Conservation (phyloP, 2,329 filamentous ascomycete genomes). For the Aspergillus latus region DNA sequence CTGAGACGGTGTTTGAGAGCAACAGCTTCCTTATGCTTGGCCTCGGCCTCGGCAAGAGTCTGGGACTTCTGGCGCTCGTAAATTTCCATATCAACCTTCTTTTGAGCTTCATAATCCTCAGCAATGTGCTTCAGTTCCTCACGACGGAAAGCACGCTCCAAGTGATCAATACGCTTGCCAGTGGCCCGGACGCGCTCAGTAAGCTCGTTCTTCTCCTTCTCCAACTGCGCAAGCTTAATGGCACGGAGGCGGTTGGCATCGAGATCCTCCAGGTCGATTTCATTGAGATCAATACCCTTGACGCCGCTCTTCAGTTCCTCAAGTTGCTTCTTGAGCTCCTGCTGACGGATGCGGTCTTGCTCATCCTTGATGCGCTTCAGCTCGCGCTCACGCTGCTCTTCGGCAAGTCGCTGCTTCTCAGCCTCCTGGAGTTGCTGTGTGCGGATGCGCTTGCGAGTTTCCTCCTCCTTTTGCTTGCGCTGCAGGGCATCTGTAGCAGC, state of each 20-base stretch:
- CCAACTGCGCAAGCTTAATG: constrained; percentile 91
- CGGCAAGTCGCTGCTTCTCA: constrained; percentile 82
- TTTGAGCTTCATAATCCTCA: constrained; percentile 81
- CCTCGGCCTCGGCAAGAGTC: constrained; percentile 75
- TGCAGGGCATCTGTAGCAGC: constrained; percentile 86
- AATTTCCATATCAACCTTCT: constrained; percentile 71
- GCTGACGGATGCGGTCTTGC: constrained; percentile 83
- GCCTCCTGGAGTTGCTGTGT: constrained; percentile 87
- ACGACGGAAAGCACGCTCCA: constrained; percentile 94
- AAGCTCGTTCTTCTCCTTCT: constrained; percentile 96
- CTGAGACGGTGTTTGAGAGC: constrained; percentile 90
- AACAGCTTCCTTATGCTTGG: constrained; percentile 88
- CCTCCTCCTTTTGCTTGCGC: constrained; percentile 87
- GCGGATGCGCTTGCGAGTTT: constrained; percentile 79
- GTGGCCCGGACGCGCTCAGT: constrained; percentile 87
- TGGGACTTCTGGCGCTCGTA: constrained; percentile 78
- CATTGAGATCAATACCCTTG: constrained; percentile 75
- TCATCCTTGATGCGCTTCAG: constrained; percentile 82
- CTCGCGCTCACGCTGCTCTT: constrained; percentile 89
- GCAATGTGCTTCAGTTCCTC: constrained; percentile 91
- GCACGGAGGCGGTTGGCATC: constrained; percentile 88
- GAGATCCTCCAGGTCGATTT: constrained; percentile 73
- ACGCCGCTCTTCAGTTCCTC: constrained; percentile 86
- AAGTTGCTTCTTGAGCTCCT: constrained; percentile 90
- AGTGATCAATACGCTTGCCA: constrained; percentile 92